phyloP scores from a whole-genome alignment of 148 eudicot genomes.

The Rhododendron kiyosumense region DNA sequence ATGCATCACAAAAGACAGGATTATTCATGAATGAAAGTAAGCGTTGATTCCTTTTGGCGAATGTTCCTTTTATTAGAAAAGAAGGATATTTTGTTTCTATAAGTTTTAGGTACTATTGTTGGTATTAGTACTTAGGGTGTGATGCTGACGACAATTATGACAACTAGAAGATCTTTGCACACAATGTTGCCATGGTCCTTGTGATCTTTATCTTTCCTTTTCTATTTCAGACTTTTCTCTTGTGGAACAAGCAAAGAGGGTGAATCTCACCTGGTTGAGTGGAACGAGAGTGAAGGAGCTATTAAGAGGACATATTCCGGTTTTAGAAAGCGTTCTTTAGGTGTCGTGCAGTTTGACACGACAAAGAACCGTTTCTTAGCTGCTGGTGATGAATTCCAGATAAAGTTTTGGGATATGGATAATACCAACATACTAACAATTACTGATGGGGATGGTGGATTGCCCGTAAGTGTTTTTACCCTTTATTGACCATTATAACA shows the following conservation, averaged over 20 bases:
- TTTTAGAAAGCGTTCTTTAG: constrained; percentile 54
- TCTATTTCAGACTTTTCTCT: constrained; percentile 50
- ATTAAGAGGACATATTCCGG: constrained; percentile 57
- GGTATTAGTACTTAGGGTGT: background rate
- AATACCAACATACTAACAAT: constrained; percentile 39
- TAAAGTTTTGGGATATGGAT: constrained; percentile 78
- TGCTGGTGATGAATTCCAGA: constrained; percentile 66
- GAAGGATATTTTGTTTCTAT: background rate
- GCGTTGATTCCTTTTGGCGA: background rate
- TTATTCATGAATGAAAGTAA: background rate
- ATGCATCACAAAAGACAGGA: background rate
- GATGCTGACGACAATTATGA: background rate
- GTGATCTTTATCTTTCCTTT: background rate
- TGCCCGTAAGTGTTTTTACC: constrained; percentile 41
- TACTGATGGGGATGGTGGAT: constrained; percentile 52
- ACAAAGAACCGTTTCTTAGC: constrained; percentile 66
- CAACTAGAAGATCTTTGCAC: background rate
- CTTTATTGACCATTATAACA: background rate
- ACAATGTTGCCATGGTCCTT: background rate
- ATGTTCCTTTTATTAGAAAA: background rate
- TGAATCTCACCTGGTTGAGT: constrained; percentile 63
- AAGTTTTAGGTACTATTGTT: background rate
- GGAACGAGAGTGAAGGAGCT: constrained; percentile 68
- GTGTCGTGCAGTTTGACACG: constrained; percentile 68
- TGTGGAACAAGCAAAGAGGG: constrained; percentile 78